Base-by-base conservation (phyloP, 106 monocot species). In the Hemerocallis citrina region DNA sequence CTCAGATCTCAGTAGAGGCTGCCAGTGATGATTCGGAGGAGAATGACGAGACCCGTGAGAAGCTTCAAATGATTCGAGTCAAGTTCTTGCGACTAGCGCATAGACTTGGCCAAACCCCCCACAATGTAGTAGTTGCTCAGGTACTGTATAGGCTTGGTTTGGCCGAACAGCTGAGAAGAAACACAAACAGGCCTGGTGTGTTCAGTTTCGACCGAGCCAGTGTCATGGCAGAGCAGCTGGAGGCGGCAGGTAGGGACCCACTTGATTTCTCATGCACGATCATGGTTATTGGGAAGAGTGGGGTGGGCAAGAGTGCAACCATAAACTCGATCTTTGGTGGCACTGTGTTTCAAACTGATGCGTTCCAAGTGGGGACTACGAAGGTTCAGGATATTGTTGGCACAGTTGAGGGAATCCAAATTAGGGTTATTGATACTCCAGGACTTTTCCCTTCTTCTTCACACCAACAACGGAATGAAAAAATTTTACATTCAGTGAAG, bases 71-170 rank as follows among this genome's bases (percentile, higher is more conserved):
- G 81, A 98, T 98, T 39, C 59, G 96, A 31, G 96, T 98, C 16
- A 98, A 91, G 65, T 98, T 98, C 68, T 68, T 98, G 32, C 75
- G 96, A 3, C 79, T 98, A 43, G 88, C 91, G 63, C 69, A 85
- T 52, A 72, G 96, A 55, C 81, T 98, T 61, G 96, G 96, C 22
- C 96, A 98, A 62, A 98, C 96, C 0, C 84, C 91, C 25, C 91
- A 98, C 61, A 98, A 98, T 74, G 89, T 85, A 35, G 96, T 98
- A 56, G 96, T 98, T 52, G 91, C 96, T 25, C 96, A 98, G 64
- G 96, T 96, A 20, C 67, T 98, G 1, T 98, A 98, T 54, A 77
- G 96, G 62, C 87, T 98, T 62, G 96, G 96, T 4, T 77, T 98
- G 40, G 96, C 96, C 7, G 96, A 98, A 42, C 96, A 98, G 54